phyloP scores from a whole-genome alignment of 2,329 filamentous ascomycete genomes.

The Chaetomium sp. region DNA sequence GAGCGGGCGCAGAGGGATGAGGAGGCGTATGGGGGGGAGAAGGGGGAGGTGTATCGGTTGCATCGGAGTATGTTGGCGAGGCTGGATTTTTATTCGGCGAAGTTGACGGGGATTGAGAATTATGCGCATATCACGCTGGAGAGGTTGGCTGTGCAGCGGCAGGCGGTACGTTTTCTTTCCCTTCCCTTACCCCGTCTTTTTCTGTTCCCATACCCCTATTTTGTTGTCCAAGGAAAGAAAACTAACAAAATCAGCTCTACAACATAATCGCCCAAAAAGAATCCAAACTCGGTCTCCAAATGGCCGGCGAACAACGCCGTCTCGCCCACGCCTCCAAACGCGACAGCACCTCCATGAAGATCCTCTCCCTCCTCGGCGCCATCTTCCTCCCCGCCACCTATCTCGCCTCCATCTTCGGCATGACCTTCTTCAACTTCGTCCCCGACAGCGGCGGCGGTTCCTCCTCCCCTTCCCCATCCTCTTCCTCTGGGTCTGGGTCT shows the following conservation, averaged over 20 bases:
- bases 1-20: constrained; percentile 19
- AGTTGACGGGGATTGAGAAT: constrained; percentile 55
- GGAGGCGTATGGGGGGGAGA: constrained; percentile 22
- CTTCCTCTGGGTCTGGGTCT: background rate
- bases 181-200: background rate
- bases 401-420: constrained; percentile 57
- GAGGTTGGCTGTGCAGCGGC: constrained; percentile 54
- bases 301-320: constrained; percentile 53
- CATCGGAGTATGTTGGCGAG: constrained; percentile 48
- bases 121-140: constrained; percentile 58
- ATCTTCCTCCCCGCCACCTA: constrained; percentile 58
- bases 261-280: constrained; percentile 62
- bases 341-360: constrained; percentile 60
- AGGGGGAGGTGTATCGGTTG: constrained; percentile 35
- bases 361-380: constrained; percentile 55
- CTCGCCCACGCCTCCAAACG: constrained; percentile 55
- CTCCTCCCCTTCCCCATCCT: background rate
- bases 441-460: constrained; percentile 28
- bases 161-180: constrained; percentile 41
- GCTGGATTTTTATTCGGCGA: constrained; percentile 54
- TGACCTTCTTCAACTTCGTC: constrained; percentile 61
- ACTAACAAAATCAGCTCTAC: constrained; percentile 56
- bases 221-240: no score
- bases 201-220: no score
- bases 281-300: constrained; percentile 57